Conservation (phyloP, 306 rosid species). For the Cicer arietinum region DNA sequence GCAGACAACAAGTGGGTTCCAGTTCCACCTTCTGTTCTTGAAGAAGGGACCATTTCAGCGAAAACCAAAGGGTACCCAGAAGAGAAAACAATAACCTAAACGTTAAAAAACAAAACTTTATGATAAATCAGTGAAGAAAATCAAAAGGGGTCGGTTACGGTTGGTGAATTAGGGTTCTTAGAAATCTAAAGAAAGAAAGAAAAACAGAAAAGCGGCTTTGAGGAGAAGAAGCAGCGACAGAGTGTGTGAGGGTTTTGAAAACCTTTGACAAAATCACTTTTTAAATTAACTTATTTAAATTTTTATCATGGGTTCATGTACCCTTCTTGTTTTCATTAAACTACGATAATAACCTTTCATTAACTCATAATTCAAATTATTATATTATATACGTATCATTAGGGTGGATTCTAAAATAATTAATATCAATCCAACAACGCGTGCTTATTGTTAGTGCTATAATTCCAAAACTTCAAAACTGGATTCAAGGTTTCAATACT, state of each 20-base stretch:
- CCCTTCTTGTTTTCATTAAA: neutral
- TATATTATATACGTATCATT: too few species aligned
- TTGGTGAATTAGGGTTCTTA: conserved; percentile 54
- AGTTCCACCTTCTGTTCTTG: conserved; percentile 71
- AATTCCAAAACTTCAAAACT: neutral
- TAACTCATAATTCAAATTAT: too few species aligned
- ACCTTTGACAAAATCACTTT: conserved; percentile 50
- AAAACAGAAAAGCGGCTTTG: conserved; percentile 41
- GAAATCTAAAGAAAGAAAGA: conserved; percentile 42
- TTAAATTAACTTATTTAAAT: neutral
- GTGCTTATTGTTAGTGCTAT: neutral
- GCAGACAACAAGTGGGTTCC: conserved; percentile 71
- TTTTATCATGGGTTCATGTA: neutral
- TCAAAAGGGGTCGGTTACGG: conserved; percentile 16
- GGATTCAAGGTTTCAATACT: neutral
- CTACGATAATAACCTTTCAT: neutral
- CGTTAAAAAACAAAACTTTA: conserved; percentile 52
- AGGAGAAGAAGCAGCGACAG: conserved; percentile 24
- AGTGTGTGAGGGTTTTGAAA: conserved; percentile 58
- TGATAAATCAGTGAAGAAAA: neutral
- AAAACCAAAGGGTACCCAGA: conserved; percentile 34
- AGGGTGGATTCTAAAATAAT: too few species aligned
- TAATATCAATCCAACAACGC: too few species aligned
- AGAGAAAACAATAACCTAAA: neutral
- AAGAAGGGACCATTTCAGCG: conserved; percentile 69